Percentiles rank a stretch among this genome's conserved stretches.
Conservation (phyloP, 495 filamentous ascomycete species). For the Neurospora sp. region DNA sequence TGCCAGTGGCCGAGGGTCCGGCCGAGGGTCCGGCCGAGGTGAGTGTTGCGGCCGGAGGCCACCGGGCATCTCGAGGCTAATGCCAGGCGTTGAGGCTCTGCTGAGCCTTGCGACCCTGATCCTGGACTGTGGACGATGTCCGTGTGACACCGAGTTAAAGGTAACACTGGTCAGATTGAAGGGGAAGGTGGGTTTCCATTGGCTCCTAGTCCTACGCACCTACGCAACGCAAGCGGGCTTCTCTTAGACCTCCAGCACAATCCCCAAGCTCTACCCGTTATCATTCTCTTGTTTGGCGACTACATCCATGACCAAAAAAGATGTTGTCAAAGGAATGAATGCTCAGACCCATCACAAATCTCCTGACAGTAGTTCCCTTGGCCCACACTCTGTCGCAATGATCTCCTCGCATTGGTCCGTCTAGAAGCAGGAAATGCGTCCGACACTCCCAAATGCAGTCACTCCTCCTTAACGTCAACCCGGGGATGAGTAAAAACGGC, state of each 20-base stretch:
- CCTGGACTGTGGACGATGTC: too few relatives aligned
- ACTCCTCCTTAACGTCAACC: background rate
- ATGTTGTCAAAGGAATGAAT: background rate
- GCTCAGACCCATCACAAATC: background rate
- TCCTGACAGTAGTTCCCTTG: background rate
- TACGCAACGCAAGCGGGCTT: background rate
- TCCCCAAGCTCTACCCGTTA: background rate
- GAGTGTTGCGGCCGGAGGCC: too few relatives aligned
- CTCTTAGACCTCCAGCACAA: background rate
- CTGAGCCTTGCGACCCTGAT: too few relatives aligned
- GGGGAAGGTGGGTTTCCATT: background rate
- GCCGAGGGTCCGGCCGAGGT: too few relatives aligned
- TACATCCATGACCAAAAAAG: background rate
- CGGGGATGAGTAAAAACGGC: background rate
- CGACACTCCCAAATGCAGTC: background rate
- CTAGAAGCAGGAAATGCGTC: background rate
- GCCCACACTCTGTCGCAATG: background rate
- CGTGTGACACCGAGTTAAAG: background rate
- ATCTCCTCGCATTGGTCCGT: background rate
- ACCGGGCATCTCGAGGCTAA: too few relatives aligned
- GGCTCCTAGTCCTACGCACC: background rate
- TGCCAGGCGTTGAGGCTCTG: too few relatives aligned
- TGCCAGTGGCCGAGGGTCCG: too few relatives aligned
- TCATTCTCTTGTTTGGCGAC: background rate
- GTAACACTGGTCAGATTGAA: background rate